A percentile compares a stretch with the other conserved stretches of the same genome.
These are phyloP conservation scores for Sugiyamaella pinicola DNA, from an alignment of 1,139 yeast genomes.

Conservation along the genomic window DNA sequence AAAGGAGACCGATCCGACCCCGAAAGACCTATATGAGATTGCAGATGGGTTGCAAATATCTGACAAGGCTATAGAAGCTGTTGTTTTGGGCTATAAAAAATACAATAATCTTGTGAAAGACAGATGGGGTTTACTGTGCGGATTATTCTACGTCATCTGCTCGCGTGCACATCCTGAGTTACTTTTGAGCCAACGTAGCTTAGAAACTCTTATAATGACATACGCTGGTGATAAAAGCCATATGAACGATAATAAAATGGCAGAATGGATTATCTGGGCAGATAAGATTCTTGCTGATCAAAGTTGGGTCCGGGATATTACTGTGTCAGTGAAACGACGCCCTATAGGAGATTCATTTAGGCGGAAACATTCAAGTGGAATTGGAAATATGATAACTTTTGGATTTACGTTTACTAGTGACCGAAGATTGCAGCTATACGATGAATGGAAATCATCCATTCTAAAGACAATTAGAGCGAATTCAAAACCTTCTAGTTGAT, in stretches of 20 bases:
- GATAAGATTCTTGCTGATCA: slow-evolving; percentile 42
- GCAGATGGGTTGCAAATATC: slow-evolving; percentile 34
- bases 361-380: slow-evolving; percentile 34
- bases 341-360: slow-evolving; percentile 27
- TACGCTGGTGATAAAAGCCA: slow-evolving; percentile 11
- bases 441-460: slow-evolving; percentile 30
- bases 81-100: slow-evolving; percentile 37
- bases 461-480: slow-evolving; percentile 7
- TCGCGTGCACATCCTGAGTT: slow-evolving; percentile 40
- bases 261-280: slow-evolving; percentile 43
- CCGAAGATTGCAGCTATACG: slow-evolving; percentile 28
- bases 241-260: slow-evolving; percentile 27
- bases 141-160: slow-evolving; percentile 39
- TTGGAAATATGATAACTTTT: slow-evolving; percentile 38
- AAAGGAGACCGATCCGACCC: slow-evolving; percentile 32
- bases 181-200: slow-evolving; percentile 12
- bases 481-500: too few relatives aligned
- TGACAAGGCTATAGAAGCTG: slow-evolving; percentile 35
- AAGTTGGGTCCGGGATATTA: slow-evolving; percentile 40
- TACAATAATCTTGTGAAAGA: slow-evolving; percentile 42
- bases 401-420: slow-evolving; percentile 31
- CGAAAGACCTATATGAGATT: slow-evolving; percentile 30
- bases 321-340: slow-evolving; percentile 30
- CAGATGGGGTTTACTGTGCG: slow-evolving; percentile 43
- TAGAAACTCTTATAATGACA: slow-evolving; percentile 15